phyloP scores from a whole-genome alignment of 2,329 filamentous ascomycete species.

The Aspergillus sp. region DNA sequence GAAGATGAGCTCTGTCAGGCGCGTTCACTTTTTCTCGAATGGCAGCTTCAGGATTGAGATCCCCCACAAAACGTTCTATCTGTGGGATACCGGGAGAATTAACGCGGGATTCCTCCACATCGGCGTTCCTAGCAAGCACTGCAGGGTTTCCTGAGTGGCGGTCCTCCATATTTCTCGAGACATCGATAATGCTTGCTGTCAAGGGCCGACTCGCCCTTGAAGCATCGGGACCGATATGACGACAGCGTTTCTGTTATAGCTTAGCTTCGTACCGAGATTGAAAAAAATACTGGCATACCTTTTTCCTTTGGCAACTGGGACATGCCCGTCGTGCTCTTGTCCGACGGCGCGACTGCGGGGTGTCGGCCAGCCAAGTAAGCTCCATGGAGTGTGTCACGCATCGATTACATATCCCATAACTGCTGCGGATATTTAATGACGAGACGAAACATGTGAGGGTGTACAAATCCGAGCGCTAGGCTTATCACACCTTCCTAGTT shows the following conservation, averaged over 20 bases:
- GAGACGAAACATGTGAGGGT: not conserved
- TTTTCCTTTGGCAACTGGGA: constrained; percentile 32
- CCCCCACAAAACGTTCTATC: constrained; percentile 40
- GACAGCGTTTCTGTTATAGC: constrained; percentile 33
- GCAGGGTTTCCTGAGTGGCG: not conserved
- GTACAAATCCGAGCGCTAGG: not conserved
- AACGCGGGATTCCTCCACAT: not conserved
- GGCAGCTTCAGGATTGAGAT: constrained; percentile 42
- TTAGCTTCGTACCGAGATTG: not conserved
- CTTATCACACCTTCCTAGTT: not conserved
- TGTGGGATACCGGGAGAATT: constrained; percentile 11
- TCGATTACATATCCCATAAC: not conserved
- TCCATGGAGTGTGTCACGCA: constrained; percentile 24
- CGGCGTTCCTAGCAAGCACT: not conserved
- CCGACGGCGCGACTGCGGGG: constrained; percentile 33
- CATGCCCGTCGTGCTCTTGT: constrained; percentile 32
- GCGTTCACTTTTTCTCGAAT: constrained; percentile 34
- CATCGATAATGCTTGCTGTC: not conserved
- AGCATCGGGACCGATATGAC: constrained; percentile 23
- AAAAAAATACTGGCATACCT: constrained; percentile 16
- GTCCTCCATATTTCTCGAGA: not conserved
- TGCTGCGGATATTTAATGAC: not conserved
- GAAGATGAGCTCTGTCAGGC: constrained; percentile 22
- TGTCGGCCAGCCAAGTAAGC: constrained; percentile 36
- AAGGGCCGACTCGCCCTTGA: not conserved